A percentile compares a stretch with the other conserved stretches of the same genome.
Evolutionary conservation across 805 yeast genomes (phyloP).

Genomic region (Candida namnaoensis): DNA sequence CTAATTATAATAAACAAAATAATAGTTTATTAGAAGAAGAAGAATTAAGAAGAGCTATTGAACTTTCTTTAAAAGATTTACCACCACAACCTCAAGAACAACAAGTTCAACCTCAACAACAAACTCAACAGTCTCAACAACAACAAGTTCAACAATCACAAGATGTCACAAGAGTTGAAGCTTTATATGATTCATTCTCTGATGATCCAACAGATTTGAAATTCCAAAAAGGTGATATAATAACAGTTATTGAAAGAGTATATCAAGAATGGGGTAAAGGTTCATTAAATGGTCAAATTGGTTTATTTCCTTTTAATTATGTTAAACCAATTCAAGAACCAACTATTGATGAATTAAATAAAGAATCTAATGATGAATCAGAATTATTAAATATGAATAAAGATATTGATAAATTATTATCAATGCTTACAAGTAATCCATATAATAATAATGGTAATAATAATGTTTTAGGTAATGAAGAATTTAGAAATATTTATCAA

Average conservation of each 20-base stretch:
- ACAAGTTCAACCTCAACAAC: neutral
- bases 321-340: slow-evolving; percentile 72
- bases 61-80: slow-evolving; percentile 43
- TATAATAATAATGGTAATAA: slow-evolving; percentile 19
- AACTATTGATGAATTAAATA: slow-evolving; percentile 46
- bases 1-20: slow-evolving; percentile 28
- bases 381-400: slow-evolving; percentile 42
- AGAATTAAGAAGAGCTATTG: slow-evolving; percentile 69
- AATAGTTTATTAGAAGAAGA: slow-evolving; percentile 61
- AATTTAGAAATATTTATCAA: slow-evolving; percentile 67
- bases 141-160: slow-evolving; percentile 10
- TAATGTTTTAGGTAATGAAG: slow-evolving; percentile 44
- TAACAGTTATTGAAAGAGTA: slow-evolving; percentile 78
- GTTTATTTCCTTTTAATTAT: slow-evolving; percentile 89
- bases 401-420: slow-evolving; percentile 64
- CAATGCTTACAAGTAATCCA: slow-evolving; percentile 35
- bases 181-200: slow-evolving; percentile 73
- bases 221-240: slow-evolving; percentile 80
- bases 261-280: slow-evolving; percentile 97
- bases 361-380: slow-evolving; percentile 42
- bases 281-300: slow-evolving; percentile 67
- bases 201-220: slow-evolving; percentile 83
- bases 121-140: slow-evolving; percentile 6
- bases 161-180: slow-evolving; percentile 60
- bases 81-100: slow-evolving; percentile 1